phyloP scores from a whole-genome alignment of 768 basidiomycete species.

The Suillus americanus region DNA sequence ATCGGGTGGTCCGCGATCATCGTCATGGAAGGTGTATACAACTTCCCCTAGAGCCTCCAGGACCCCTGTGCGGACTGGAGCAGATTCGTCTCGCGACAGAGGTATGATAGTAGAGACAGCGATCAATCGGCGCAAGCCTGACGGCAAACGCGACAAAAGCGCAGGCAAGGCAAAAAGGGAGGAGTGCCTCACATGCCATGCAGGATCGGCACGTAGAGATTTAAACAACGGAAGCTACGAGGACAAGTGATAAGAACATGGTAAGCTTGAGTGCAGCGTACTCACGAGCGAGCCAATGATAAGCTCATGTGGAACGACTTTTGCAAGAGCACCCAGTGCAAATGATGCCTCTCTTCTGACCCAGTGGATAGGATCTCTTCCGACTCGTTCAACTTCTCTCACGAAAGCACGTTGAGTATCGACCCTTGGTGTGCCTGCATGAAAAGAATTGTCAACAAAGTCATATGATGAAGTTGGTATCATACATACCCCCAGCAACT shows the following conservation, averaged over 20 bases:
- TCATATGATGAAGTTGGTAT: constrained; percentile 7
- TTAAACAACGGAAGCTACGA: constrained; percentile 80
- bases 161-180: constrained; percentile 84
- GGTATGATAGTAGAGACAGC: constrained; percentile 65
- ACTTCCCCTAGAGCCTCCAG: constrained; percentile 90
- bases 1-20: constrained; percentile 61
- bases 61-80: constrained; percentile 73
- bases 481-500: constrained; percentile 66
- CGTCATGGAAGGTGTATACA: constrained; percentile 75
- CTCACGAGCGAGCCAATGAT: constrained; percentile 63
- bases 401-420: constrained; percentile 66
- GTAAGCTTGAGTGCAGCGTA: constrained; percentile 9
- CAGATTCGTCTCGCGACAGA: constrained; percentile 61
- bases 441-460: constrained; percentile 9
- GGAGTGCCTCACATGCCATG: constrained; percentile 86
- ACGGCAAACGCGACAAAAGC: constrained; percentile 65
- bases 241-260: constrained; percentile 10
- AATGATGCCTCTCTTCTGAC: constrained; percentile 85
- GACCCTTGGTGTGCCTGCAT: constrained; percentile 51
- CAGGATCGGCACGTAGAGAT: constrained; percentile 60
- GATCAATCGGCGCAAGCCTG: constrained; percentile 54
- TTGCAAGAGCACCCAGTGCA: constrained; percentile 85
- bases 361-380: constrained; percentile 67
- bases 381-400: constrained; percentile 69
- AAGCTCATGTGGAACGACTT: constrained; percentile 78